phyloP scores from a whole-genome alignment of 2,329 filamentous ascomycete genomes.

The Fusarium irregulare region DNA sequence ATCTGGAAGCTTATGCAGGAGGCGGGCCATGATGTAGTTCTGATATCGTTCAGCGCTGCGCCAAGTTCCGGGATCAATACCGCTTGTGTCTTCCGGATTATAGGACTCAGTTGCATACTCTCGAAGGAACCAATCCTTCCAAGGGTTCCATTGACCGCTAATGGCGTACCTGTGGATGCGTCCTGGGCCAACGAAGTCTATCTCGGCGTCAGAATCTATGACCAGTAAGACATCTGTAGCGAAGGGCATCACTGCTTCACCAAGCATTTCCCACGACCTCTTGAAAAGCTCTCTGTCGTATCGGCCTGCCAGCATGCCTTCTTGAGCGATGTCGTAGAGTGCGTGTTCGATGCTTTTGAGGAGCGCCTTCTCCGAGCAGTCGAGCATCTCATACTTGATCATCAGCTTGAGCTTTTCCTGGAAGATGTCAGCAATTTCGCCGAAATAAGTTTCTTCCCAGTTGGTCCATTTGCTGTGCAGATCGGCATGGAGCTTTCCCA shows the following conservation, averaged over 20 bases:
- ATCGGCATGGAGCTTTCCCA: background rate
- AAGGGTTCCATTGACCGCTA: background rate
- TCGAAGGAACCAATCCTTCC: background rate
- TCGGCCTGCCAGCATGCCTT: background rate
- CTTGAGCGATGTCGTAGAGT: background rate
- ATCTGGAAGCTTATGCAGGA: background rate
- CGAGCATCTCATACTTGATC: constrained; percentile 12
- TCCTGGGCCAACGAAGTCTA: background rate
- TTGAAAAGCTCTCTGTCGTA: background rate
- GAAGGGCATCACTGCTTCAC: constrained; percentile 1
- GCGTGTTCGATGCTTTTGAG: background rate
- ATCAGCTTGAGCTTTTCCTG: constrained; percentile 21
- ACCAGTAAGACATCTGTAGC: background rate
- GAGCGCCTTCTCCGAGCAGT: background rate
- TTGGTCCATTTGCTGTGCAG: background rate
- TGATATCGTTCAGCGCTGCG: background rate
- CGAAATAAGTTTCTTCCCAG: constrained; percentile 1
- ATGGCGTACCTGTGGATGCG: constrained; percentile 17
- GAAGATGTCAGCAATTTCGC: constrained; percentile 21
- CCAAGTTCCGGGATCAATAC: background rate
- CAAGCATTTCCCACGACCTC: constrained; percentile 5
- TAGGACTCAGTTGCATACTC: background rate
- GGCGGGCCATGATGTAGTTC: background rate
- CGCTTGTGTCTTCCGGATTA: background rate
- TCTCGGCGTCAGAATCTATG: background rate